phyloP scores from a whole-genome alignment of 371 early-diverging fungal species.

The Paraphysoderma sedebokerense region DNA sequence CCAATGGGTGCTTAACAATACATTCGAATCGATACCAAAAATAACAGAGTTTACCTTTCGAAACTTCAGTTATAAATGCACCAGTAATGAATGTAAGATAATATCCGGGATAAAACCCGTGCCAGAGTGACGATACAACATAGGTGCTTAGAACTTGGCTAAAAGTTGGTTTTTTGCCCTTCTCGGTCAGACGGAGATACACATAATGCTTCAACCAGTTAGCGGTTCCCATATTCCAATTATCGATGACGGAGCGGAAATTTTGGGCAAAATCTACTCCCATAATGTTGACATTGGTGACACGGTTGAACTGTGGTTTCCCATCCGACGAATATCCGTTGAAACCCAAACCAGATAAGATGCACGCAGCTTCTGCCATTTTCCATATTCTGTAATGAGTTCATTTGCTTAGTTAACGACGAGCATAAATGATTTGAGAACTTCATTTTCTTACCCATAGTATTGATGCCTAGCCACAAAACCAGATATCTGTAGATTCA shows the following conservation, averaged over 20 bases:
- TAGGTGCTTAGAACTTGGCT: conserved; percentile 49
- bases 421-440: no score
- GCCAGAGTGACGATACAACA: conserved; percentile 67
- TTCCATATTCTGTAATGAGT: no score
- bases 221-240: conserved; percentile 80
- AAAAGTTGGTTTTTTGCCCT: conserved; percentile 29
- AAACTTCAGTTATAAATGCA: conserved; percentile 23
- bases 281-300: conserved; percentile 49
- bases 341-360: conserved; percentile 66
- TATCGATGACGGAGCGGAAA: conserved; percentile 42
- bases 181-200: conserved; percentile 45
- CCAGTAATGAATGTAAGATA: conserved; percentile 46
- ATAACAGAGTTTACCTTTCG: no score
- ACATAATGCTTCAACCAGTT: conserved; percentile 65
- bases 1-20: no score
- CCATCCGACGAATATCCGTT: conserved; percentile 44
- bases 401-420: no score
- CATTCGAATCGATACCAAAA: no score
- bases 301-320: conserved; percentile 24
- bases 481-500: conserved; percentile 42
- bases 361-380: conserved; percentile 69
- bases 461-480: conserved; percentile 56
- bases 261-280: conserved; percentile 55
- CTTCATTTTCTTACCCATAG: no score
- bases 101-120: conserved; percentile 83